Base-by-base conservation (phyloP, 2,329 filamentous ascomycete genomes). In the Paracorniculantispora psalliotae region DNA sequence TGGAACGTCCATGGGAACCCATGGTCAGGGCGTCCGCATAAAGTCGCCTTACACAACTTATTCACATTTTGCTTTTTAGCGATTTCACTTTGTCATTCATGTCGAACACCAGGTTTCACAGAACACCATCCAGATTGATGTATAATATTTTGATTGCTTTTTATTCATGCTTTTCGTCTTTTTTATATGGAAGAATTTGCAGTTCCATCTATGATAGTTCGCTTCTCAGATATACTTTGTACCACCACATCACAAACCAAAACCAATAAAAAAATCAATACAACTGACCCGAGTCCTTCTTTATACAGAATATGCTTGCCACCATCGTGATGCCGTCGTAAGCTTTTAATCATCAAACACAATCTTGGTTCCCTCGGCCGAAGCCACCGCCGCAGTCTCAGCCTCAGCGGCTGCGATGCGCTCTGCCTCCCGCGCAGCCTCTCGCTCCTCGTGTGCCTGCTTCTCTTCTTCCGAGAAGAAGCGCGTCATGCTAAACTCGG, bases 401-500 rank as follows among this genome's bases (percentile, higher is more conserved):
- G 30, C 35, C 30, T 46, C 53, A 15, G 28, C 59, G n/a, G 37
- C 59, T 9, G 54, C 39, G 13, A 35, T 33, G 25, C 33, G 59
- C 33, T 53, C 47, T n/a, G 51, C 52, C n/a, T 35, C 59, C 23
- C 21, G 26, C 8, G n/a, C 37, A 10, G 37, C 56, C 48, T 62
- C 64, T 54, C 62, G 63, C 25, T 75, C 72, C 43, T 62, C 64
- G 44, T 63, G 64, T 25, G 75, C 72, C 64, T 80, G 77, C 63
- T 79, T 74, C 51, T 76, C 72, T 35, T 79, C 76, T 49, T 79
- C 78, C 28, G 69, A 70, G 28, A 72, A 75, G 59, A 84, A 83
- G 60, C 77, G 81, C 25, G 82, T 85, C 74, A 84, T 81, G 67
- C 79, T 79, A 60, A 83, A 82, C 55, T 84, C 82, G 37, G 78